Base-by-base conservation (phyloP, 352 stramenopile species). In the Globisporangium polare region DNA sequence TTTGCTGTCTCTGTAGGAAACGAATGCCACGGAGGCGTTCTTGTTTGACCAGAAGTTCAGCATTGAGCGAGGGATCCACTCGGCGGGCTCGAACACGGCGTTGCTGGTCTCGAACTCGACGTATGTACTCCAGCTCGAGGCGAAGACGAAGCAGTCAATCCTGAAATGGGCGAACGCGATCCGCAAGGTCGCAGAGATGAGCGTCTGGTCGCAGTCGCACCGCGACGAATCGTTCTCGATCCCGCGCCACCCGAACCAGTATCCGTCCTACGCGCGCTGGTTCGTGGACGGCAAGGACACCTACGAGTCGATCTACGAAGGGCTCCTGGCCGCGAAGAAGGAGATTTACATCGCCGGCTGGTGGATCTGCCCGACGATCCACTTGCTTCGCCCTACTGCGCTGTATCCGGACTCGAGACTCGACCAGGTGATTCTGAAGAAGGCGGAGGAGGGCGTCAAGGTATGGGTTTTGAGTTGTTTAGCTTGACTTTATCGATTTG, bases 321-420 rank as follows among this genome's bases (percentile, higher is more conserved):
- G 61, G 5, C 73, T 97, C 3, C 53, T 66, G 15, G 65, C 63
- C 1, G 89, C 90, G 5, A 83, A 63, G 47, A 92, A 88, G 60
- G 78, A 96, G 67, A 96, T 97, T 57, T 97, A 95, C 58, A 95
- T 97, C 51, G 85, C 87, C 10, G 90, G 85, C 4, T 97, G 90
- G 90, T 96, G 90, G 85, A 84, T 96, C 20, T 91, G 83, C 52
- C 88, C 88, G 5, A 90, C 74, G 6, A 89, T 95, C n/a, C 78
- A 92, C 62, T 66, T 97, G 35, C 60, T 84, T 18, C 88, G 90
- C 15, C 83, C 83, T 7, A 75, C 80, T 0, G 68, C 75, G 22
- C 43, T 78, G 15, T 80, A 81, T 52, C 81, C 83, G 1, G 67
- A 91, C 7, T 89, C 83, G 24, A 73, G 84, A 49, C 60, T 95